Base-by-base conservation (phyloP, 1,284 basidiomycete species). In the Ganoderma leucocontextum region DNA sequence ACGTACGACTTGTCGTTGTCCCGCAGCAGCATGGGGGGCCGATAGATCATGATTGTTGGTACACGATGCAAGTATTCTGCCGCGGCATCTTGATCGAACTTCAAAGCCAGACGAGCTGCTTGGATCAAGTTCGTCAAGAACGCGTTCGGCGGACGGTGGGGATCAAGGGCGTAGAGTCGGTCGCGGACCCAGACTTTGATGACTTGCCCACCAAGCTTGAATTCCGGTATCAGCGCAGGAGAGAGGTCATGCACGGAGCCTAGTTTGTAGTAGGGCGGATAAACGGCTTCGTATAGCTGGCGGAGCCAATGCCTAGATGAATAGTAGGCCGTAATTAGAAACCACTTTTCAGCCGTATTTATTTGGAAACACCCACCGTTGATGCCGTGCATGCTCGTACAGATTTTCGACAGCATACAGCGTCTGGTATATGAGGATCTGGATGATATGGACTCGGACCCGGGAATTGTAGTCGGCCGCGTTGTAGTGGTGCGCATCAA, bases 391-490 rank as follows among this genome's bases (percentile, higher is more conserved):
- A 3, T 63, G n/a, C 22, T 76, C 75, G 62, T 1, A 58, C 64
- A 7, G 73, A 72, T 63, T 70, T 44, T 76, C 73, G 17, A 79
- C 69, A 58, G 75, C 19, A 62, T 76, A 74, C 12, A 80, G 68
- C 7, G 72, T 66, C 38, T 85, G 82, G 62, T 84, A 78, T 9
- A 89, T 83, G 42, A 80, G 66, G 3, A 88, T 82, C 66, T 88
- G 87, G 59, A 84, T 82, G 1, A 89, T 73, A 72, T 85, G 80
- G 22, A 86, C 74, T 2, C 81, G 77, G 7, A 87, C 76, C 2
- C 82, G 83, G 5, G 66, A 8, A 52, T 83, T 82, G 69, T 84
- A 87, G 67, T 75, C 78, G 13, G 72, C 75, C 0, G 73, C 41
- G 55, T 76, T 74, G 53, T 84, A 70, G 9, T 74, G 62, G 0